Evolutionary conservation across 1,284 basidiomycete species (phyloP), one percentile per base, ranked within the genome.

Genomic region (Grifola frondosa): DNA sequence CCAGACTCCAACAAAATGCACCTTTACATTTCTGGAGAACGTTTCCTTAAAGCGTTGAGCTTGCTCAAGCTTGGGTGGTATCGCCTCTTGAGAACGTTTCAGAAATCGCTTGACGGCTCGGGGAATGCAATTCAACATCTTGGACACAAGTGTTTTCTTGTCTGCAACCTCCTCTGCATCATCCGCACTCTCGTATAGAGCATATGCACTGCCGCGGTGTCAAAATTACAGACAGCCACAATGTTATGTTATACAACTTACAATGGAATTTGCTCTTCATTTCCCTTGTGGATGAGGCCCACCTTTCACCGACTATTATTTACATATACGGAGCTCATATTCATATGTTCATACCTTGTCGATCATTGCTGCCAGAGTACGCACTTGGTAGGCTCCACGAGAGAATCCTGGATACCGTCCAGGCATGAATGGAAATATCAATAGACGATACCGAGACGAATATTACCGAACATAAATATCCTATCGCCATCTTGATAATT

Each of bases 301-400:
- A 67, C 63, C 66, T 67, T 44, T 17, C 20, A 15, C 30, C 9
- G 26, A 11, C 33, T 20, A 24, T 11, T 11, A 17, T 11, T 21
- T 30, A 21, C 23, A 38, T 6, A 13, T 24, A 32, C 10, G 23
- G n/a, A 17, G 46, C n/a, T 48, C 16, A 19, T 34, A 13, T 21
- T 13, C 26, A 22, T n/a, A 22, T 16, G n/a, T 1, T 7, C 54
- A 3, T 44, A 70, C 70, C 46, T 57, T 62, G 5, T 67, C 47
- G 31, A 73, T 69, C 72, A 74, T 73, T 1, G 50, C 70, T 0
- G 72, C 68, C 2, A 73, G 49, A 3, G 56, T 59, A 4, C 73
- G 65, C 8, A 64, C 71, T 59, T 74, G 71, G 48, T 71, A 74
- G 17, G 73, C 71, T 12, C 71, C 73, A 24, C 72, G 61, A 35